Conservation (phyloP, 2,329 filamentous ascomycete species). For the Colletotrichum cuscutae region DNA sequence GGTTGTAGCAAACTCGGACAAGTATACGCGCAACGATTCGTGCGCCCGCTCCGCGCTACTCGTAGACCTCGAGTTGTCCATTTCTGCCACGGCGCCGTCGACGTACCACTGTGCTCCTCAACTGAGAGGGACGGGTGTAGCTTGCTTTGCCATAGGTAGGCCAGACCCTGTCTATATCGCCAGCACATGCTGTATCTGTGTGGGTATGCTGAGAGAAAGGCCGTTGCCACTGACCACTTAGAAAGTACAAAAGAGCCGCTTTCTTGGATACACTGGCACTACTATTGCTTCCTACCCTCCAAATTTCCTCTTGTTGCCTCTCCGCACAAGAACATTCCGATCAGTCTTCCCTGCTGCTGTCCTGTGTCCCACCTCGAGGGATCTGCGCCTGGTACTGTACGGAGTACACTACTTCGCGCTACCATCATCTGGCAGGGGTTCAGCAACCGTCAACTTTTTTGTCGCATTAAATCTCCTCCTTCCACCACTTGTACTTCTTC, state of each 20-base stretch:
- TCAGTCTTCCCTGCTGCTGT: constrained; percentile 6
- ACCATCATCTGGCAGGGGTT: constrained; percentile 10
- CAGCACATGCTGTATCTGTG: not conserved
- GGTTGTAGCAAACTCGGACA: not conserved
- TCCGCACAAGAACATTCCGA: constrained; percentile 19
- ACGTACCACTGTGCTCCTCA: not conserved
- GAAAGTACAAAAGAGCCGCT: not conserved
- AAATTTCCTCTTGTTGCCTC: constrained; percentile 4
- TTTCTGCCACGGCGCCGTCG: not conserved
- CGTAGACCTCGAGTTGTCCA: not conserved
- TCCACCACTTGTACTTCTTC: constrained; percentile 1
- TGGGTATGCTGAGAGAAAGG: not conserved
- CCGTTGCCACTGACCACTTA: constrained; percentile 1
- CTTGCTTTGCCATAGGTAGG: constrained; percentile 4
- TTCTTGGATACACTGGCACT: not conserved
- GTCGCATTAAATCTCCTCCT: constrained; percentile 25
- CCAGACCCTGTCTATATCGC: constrained; percentile 2
- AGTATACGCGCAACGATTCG: not conserved
- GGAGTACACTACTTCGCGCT: not conserved
- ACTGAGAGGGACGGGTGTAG: not conserved
- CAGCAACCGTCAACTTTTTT: not conserved
- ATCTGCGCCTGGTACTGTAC: constrained; percentile 17
- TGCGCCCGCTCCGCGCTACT: not conserved
- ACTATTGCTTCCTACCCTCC: not conserved
- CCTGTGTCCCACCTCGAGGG: constrained; percentile 1